Evolutionary conservation across 163 green algal species (phyloP).

Genomic region (Scenedesmus sp.): DNA sequence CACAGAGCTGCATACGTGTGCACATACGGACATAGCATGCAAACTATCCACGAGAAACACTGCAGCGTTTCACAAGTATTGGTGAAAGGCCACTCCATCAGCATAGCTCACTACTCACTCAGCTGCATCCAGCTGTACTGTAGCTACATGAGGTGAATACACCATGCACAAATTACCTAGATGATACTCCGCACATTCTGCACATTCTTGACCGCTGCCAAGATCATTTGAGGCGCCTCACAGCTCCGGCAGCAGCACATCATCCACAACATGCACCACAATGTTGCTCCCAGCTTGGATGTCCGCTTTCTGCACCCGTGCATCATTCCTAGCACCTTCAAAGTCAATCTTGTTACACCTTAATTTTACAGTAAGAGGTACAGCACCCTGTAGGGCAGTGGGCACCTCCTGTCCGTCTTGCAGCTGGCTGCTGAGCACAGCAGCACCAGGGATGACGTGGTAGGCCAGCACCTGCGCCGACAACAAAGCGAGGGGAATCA

Average conservation of each 20-base stretch:
- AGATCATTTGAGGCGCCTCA: background rate
- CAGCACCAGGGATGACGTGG: slow-evolving; percentile 33
- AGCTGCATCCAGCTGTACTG: too few relatives aligned
- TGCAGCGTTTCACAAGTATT: too few relatives aligned
- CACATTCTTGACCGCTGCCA: background rate
- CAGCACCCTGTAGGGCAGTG: background rate
- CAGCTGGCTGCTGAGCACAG: slow-evolving; percentile 4
- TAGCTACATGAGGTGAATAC: too few relatives aligned
- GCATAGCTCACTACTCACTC: too few relatives aligned
- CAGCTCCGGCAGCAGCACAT: slow-evolving; percentile 19
- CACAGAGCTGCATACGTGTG: too few relatives aligned
- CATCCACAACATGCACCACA: slow-evolving; percentile 17
- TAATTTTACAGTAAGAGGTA: background rate
- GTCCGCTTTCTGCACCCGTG: background rate
- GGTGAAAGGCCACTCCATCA: too few relatives aligned
- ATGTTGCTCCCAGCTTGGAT: background rate
- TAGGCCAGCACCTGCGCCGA: slow-evolving; percentile 10
- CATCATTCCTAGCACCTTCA: background rate
- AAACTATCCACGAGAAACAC: too few relatives aligned
- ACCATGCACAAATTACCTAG: background rate
- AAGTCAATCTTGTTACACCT: background rate
- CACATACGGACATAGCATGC: too few relatives aligned
- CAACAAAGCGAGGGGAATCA: background rate
- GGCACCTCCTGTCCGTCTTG: background rate
- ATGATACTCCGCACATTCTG: background rate